Evolutionary conservation across 768 basidiomycete species (phyloP), one percentile per base, ranked within the genome.

Genomic region (Boletellus emodensis): DNA sequence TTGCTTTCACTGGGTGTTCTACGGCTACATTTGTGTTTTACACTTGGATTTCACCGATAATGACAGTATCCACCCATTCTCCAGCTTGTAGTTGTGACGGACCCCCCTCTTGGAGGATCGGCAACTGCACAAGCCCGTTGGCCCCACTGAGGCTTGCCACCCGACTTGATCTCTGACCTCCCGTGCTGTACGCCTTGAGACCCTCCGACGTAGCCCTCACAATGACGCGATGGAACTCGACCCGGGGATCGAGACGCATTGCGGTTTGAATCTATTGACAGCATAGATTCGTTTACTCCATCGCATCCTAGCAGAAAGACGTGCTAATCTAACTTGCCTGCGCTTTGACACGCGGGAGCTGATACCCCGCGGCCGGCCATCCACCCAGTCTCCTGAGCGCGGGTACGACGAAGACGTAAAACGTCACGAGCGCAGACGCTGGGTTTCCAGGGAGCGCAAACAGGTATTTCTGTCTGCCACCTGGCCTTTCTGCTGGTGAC

Each of bases 361-460:
- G 75, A 49, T 76, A 80, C 34, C 72, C 55, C 17, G 68, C 67
- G 15, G 65, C 63, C 0, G 76, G 76, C 80, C 81, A 91, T 3
- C 89, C 89, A 1, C 85, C 87, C 39, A 93, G 66, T 46, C 66
- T 75, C 51, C 90, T 71, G 40, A 94, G 71, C 9, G 90, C 87
- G 7, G 92, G 92, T 0, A 94, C 64, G 15, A 92, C 90, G 61
- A 93, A 93, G 2, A 93, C 64, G 58, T 90, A 78, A 68, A 93
- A 93, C 7, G 83, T 90, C 12, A 93, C 90, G 17, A 95, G 75
- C 14, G 92, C 92, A 4, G 85, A 85, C 0, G 92, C 92, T 0
- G 92, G 92, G 64, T 94, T 94, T 1, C 92, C 92, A 0, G 92
- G 92, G 2, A 95, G 77, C 1, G 89, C 90, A 60, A 95, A 94